Evolutionary conservation across 202 grass and related monocot genomes (phyloP).

Genomic region (Musa balbisiana): DNA sequence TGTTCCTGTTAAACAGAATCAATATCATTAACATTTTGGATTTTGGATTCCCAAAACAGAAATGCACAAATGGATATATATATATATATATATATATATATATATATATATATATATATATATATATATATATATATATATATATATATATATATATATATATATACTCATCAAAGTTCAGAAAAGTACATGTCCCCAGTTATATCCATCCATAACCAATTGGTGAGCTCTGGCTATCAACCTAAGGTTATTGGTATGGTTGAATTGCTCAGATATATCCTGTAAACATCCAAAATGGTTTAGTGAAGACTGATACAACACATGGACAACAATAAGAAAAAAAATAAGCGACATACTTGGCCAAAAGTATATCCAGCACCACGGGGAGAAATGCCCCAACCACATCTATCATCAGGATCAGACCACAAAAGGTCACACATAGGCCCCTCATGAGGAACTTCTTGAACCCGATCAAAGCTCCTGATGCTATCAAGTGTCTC

Average conservation of each 20-base stretch:
- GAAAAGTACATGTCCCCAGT: conserved; percentile 2
- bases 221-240: conserved; percentile 3
- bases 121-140: background rate
- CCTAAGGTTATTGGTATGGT: conserved; percentile 3
- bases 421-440: conserved; percentile 9
- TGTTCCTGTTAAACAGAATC: conserved; percentile 1
- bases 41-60: background rate
- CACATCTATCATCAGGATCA: conserved; percentile 10
- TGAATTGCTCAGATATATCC: conserved; percentile 7
- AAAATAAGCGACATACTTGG: background rate
- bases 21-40: background rate
- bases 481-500: background rate
- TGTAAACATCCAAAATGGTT: background rate
- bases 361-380: conserved; percentile 1
- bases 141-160: background rate
- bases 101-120: background rate
- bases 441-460: background rate
- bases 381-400: background rate
- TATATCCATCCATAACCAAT: conserved; percentile 3
- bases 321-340: background rate
- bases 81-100: background rate
- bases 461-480: conserved; percentile 1
- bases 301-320: background rate
- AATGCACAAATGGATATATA: background rate
- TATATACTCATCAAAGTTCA: background rate